phyloP scores from a whole-genome alignment of 2,329 filamentous ascomycete species.

The Ophiocordyceps sinensis region DNA sequence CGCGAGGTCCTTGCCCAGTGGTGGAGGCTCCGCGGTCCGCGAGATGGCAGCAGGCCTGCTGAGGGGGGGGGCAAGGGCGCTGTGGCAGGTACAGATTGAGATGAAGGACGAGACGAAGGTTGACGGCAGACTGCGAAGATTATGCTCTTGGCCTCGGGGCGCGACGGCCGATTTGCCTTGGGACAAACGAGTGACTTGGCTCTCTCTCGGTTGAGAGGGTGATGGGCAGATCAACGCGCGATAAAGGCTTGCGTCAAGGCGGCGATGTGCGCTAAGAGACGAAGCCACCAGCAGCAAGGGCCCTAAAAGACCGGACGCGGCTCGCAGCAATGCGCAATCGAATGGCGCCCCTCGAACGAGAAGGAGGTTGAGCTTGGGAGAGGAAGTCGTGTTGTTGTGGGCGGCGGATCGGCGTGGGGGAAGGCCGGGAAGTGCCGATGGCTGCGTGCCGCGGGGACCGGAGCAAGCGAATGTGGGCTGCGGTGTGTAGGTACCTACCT shows the following conservation, averaged over 20 bases:
- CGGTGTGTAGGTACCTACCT: too few relatives aligned
- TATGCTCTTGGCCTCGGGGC: too few relatives aligned
- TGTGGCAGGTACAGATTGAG: too few relatives aligned
- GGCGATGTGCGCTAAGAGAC: not conserved
- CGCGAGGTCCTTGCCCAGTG: constrained; percentile 3
- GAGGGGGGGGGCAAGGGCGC: too few relatives aligned
- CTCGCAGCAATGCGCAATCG: not conserved
- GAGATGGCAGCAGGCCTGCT: not conserved
- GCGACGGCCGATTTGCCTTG: too few relatives aligned
- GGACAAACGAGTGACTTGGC: too few relatives aligned
- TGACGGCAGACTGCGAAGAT: too few relatives aligned
- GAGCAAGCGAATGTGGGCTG: not conserved
- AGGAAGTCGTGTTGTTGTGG: not conserved
- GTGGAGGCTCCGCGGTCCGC: not conserved
- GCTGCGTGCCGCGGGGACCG: constrained; percentile 1
- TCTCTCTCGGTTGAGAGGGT: too few relatives aligned
- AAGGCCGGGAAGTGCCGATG: constrained; percentile 2
- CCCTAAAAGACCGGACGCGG: not conserved
- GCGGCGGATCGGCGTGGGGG: constrained; percentile 1
- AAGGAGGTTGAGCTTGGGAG: not conserved
- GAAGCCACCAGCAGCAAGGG: not conserved
- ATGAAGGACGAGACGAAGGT: too few relatives aligned
- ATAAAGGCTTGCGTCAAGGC: too few relatives aligned
- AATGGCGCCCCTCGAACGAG: not conserved
- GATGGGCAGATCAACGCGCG: too few relatives aligned